Evolutionary conservation across 805 yeast genomes (phyloP).

Genomic region (Metschnikowia vanudenii): DNA sequence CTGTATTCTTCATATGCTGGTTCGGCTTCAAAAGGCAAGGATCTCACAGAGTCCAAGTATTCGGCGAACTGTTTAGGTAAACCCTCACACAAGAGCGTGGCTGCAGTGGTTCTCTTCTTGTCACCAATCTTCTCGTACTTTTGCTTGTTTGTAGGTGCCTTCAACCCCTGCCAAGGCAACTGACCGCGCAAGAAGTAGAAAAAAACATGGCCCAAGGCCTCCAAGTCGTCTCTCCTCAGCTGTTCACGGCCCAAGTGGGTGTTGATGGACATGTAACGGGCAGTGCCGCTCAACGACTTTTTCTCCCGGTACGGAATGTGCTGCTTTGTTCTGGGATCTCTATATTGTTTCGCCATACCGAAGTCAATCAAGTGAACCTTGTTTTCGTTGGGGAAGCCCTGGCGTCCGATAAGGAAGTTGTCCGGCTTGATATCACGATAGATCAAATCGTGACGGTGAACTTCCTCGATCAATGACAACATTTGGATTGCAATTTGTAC

Average conservation of each 20-base stretch:
- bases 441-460: slow-evolving; percentile 74
- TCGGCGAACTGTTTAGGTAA: slow-evolving; percentile 75
- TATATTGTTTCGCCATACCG: slow-evolving; percentile 84
- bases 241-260: slow-evolving; percentile 98
- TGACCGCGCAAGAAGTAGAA: slow-evolving; percentile 94
- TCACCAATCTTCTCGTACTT: slow-evolving; percentile 96
- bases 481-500: slow-evolving; percentile 75
- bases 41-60: slow-evolving; percentile 66
- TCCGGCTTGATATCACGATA: slow-evolving; percentile 85
- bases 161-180: slow-evolving; percentile 97
- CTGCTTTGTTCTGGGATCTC: slow-evolving; percentile 76
- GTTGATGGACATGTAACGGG: slow-evolving; percentile 91
- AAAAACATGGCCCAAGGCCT: slow-evolving; percentile 89
- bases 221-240: slow-evolving; percentile 94
- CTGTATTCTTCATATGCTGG: slow-evolving; percentile 74
- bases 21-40: slow-evolving; percentile 71
- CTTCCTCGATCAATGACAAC: slow-evolving; percentile 68
- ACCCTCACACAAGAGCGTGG: slow-evolving; percentile 76
- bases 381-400: slow-evolving; percentile 59
- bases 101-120: slow-evolving; percentile 86
- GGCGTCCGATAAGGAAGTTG: slow-evolving; percentile 70
- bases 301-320: slow-evolving; percentile 93
- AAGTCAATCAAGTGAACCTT: slow-evolving; percentile 73
- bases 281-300: slow-evolving; percentile 95
- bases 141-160: slow-evolving; percentile 95